phyloP scores from a whole-genome alignment of 192 early-diverging fungal genomes.

The Coemansia sp. region DNA sequence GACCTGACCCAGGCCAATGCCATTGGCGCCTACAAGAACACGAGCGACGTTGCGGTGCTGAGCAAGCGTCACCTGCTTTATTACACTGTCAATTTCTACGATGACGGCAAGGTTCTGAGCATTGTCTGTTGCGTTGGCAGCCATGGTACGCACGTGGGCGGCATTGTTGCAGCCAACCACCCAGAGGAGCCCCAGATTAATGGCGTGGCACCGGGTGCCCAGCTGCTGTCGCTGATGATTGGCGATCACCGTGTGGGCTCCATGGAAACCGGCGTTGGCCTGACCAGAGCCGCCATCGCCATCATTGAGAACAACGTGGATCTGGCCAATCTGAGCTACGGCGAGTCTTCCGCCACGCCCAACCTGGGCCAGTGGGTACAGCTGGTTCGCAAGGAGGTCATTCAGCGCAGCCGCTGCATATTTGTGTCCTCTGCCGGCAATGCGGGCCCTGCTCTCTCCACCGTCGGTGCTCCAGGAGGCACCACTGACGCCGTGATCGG shows the following conservation, averaged over 20 bases:
- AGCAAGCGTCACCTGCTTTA: slow-evolving; percentile 75
- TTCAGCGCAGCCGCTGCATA: slow-evolving; percentile 77
- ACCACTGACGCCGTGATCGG: slow-evolving; percentile 71
- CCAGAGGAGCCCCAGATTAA: slow-evolving; percentile 80
- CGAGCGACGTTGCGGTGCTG: slow-evolving; percentile 69
- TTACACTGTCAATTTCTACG: slow-evolving; percentile 93
- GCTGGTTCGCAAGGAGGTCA: slow-evolving; percentile 73
- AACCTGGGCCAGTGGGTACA: slow-evolving; percentile 79
- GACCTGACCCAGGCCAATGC: slow-evolving; percentile 62
- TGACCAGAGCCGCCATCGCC: slow-evolving; percentile 78
- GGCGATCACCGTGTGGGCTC: slow-evolving; percentile 74
- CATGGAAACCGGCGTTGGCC: slow-evolving; percentile 80
- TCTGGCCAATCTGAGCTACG: slow-evolving; percentile 85
- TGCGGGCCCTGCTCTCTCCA: slow-evolving; percentile 83
- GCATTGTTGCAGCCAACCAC: slow-evolving; percentile 85
- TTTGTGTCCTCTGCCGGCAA: slow-evolving; percentile 92
- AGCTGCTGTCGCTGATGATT: slow-evolving; percentile 91
- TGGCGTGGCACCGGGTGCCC: slow-evolving; percentile 93
- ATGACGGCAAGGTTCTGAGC: slow-evolving; percentile 68
- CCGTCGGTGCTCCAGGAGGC: slow-evolving; percentile 81
- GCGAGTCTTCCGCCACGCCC: slow-evolving; percentile 71
- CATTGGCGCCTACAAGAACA: slow-evolving; percentile 72
- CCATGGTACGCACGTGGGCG: slow-evolving; percentile 94
- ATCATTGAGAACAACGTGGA: slow-evolving; percentile 64
- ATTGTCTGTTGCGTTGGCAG: slow-evolving; percentile 81